Evolutionary conservation across 345 rosid genomes (phyloP).

Genomic region (Arabis hirsuta): DNA sequence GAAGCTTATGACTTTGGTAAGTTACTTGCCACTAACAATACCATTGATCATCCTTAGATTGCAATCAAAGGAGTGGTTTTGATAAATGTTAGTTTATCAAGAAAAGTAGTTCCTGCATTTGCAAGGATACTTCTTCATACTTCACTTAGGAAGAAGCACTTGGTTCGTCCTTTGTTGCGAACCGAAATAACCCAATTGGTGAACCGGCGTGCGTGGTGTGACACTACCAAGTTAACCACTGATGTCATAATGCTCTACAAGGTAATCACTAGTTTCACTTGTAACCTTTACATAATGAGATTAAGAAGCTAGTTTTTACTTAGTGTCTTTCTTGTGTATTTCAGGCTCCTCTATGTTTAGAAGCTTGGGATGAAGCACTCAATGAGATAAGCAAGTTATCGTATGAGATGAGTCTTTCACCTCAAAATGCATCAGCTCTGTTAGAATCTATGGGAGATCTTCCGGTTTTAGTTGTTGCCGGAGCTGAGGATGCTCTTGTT

Average conservation of each 20-base stretch:
- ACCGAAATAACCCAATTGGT: slow-evolving; percentile 91
- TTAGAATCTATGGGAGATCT: slow-evolving; percentile 66
- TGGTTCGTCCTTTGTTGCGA: slow-evolving; percentile 80
- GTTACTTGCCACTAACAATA: slow-evolving; percentile 29
- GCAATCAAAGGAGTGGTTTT: slow-evolving; percentile 64
- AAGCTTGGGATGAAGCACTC: slow-evolving; percentile 96
- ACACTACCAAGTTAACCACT: slow-evolving; percentile 72
- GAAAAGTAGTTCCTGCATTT: slow-evolving; percentile 90
- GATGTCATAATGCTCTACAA: slow-evolving; percentile 84
- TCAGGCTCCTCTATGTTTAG: slow-evolving; percentile 81
- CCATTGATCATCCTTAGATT: slow-evolving; percentile 47
- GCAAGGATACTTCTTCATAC: slow-evolving; percentile 86
- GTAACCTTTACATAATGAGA: not conserved
- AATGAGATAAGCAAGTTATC: slow-evolving; percentile 89
- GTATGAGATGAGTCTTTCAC: slow-evolving; percentile 70
- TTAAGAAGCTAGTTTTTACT: not conserved
- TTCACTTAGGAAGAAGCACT: slow-evolving; percentile 86
- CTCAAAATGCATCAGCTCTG: slow-evolving; percentile 54
- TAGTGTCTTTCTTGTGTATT: not conserved
- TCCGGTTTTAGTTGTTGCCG: slow-evolving; percentile 75
- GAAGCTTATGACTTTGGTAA: slow-evolving; percentile 9
- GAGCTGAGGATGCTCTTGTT: slow-evolving; percentile 77
- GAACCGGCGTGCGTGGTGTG: slow-evolving; percentile 91
- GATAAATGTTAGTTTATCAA: slow-evolving; percentile 76
- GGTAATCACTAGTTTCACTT: slow-evolving; percentile 50